A percentile compares a stretch with the other conserved stretches of the same genome.
phyloP scores from a whole-genome alignment of 106 monocot species.

The Dendrobium chrysotoxum region DNA sequence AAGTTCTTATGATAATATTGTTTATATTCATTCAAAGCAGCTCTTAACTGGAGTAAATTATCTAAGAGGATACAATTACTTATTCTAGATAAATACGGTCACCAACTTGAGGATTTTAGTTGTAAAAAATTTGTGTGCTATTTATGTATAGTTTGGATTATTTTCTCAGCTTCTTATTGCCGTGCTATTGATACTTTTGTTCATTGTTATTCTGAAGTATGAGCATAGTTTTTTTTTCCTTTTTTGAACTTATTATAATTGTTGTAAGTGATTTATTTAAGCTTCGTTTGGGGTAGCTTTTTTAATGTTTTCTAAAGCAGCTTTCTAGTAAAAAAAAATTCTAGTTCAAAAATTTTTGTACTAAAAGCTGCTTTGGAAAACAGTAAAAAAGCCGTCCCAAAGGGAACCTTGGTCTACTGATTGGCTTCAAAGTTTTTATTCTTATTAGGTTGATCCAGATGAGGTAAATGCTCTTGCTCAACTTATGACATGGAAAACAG shows the following conservation, averaged over 20 bases:
- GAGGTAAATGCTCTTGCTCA: slow-evolving; percentile 94
- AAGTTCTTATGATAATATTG: no score
- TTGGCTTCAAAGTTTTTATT: neutral
- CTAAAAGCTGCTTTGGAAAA: no score
- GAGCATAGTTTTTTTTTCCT: neutral
- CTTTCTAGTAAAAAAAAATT: no score
- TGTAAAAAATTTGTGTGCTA: neutral
- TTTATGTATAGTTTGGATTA: no score
- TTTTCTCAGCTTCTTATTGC: neutral
- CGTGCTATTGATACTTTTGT: neutral
- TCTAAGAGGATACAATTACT: neutral
- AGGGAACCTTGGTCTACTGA: neutral
- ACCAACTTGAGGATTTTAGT: neutral
- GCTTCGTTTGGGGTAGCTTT: no score
- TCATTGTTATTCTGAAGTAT: neutral
- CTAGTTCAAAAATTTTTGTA: no score
- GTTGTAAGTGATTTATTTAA: neutral
- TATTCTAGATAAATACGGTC: neutral
- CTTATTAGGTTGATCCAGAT: slow-evolving; percentile 72
- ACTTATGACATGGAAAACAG: slow-evolving; percentile 98
- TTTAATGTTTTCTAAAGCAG: no score
- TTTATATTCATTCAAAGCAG: neutral
- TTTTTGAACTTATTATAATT: neutral
- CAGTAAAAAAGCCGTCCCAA: no score
- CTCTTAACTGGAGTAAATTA: neutral